phyloP scores from a whole-genome alignment of 2,329 filamentous ascomycete species.

The Fusarium tupiense region DNA sequence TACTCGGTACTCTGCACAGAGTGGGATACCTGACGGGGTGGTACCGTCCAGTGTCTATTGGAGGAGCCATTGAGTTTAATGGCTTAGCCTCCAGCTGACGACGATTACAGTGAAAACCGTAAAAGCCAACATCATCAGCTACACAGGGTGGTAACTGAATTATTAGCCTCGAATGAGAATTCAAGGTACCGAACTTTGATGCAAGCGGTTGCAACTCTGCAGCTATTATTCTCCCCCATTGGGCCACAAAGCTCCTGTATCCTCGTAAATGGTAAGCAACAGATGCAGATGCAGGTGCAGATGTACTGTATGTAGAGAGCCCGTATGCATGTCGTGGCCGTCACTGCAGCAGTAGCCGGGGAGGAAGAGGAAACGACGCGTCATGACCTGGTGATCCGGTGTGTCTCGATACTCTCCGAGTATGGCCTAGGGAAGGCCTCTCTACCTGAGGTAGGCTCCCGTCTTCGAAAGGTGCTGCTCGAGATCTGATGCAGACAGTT shows the following conservation, averaged over 20 bases:
- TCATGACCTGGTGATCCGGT: slow-evolving; percentile 39
- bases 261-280: slow-evolving; percentile 30
- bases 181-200: slow-evolving; percentile 20
- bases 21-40: slow-evolving; percentile 1
- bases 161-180: slow-evolving; percentile 19
- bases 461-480: not conserved
- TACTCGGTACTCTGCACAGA: not conserved
- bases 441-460: not conserved
- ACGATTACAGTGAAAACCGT: slow-evolving; percentile 1
- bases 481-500: slow-evolving; percentile 10
- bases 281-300: not conserved
- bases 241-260: slow-evolving; percentile 18
- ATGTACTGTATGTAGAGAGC: slow-evolving; percentile 3
- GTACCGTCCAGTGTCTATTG: not conserved
- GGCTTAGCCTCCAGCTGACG: slow-evolving; percentile 20
- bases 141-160: not conserved
- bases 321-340: slow-evolving; percentile 30
- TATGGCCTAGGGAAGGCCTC: slow-evolving; percentile 5
- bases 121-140: slow-evolving; percentile 8
- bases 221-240: slow-evolving; percentile 13
- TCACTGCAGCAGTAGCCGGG: slow-evolving; percentile 37
- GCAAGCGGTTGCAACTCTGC: slow-evolving; percentile 19
- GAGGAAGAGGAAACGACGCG: slow-evolving; percentile 37
- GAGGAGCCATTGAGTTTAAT: slow-evolving; percentile 22
- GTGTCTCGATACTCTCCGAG: slow-evolving; percentile 33